A percentile compares a stretch with the other conserved stretches of the same genome.
These are phyloP conservation scores for Trichophyton mentagrophytes DNA, from an alignment of 2,329 filamentous ascomycete species.

Conservation along the genomic window DNA sequence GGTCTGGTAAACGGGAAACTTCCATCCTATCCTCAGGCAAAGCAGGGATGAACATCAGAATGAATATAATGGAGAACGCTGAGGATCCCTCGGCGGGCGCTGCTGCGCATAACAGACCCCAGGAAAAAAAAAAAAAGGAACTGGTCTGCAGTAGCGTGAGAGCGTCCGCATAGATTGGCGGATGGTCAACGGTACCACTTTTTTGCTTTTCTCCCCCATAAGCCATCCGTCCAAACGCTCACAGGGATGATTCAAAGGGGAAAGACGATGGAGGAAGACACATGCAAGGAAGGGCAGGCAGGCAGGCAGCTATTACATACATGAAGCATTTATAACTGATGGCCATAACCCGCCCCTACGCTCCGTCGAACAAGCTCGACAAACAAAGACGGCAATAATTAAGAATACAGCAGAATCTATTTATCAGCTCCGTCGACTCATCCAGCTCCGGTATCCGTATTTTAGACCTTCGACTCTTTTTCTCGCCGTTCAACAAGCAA, in stretches of 20 bases:
- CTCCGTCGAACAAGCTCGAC: neutral
- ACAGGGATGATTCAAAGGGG: neutral
- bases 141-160: neutral
- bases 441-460: neutral
- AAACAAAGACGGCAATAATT: no score
- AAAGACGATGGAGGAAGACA: neutral
- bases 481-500: neutral
- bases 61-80: neutral
- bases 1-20: neutral
- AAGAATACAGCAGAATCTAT: no score
- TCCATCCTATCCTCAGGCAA: neutral
- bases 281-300: neutral
- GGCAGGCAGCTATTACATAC: neutral
- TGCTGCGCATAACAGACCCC: neutral
- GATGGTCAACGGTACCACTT: neutral
- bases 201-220: neutral
- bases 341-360: neutral
- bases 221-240: neutral
- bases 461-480: neutral
- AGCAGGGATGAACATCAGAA: neutral
- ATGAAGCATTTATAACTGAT: neutral
- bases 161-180: neutral
- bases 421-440: neutral
- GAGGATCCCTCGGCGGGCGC: neutral
- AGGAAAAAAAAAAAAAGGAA: neutral